Percentiles rank a stretch among this genome's conserved stretches.
These are phyloP conservation scores for Dentipellis fragilis DNA, from an alignment of 768 basidiomycete species.

Conservation along the genomic window DNA sequence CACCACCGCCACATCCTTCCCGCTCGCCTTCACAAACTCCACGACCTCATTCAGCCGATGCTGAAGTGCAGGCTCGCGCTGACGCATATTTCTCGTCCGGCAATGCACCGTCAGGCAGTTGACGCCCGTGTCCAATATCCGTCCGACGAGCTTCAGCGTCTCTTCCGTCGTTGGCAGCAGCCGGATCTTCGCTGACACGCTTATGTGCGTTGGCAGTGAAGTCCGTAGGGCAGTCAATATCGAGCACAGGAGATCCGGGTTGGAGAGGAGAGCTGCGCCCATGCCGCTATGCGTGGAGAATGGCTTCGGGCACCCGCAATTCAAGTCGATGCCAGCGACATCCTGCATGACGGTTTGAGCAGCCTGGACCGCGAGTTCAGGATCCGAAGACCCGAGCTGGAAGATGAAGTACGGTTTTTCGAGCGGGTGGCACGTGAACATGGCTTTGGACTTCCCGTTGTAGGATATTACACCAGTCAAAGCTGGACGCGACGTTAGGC, in stretches of 20 bases:
- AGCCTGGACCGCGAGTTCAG: slow-evolving; percentile 85
- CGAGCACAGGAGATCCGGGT: slow-evolving; percentile 82
- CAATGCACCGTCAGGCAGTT: slow-evolving; percentile 91
- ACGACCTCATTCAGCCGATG: slow-evolving; percentile 79
- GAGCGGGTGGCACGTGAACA: slow-evolving; percentile 88
- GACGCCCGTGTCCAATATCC: slow-evolving; percentile 82
- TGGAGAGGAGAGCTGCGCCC: slow-evolving; percentile 92
- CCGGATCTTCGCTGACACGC: slow-evolving; percentile 92
- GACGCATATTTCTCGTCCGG: slow-evolving; percentile 86
- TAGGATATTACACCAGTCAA: slow-evolving; percentile 81
- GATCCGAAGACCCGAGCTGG: slow-evolving; percentile 88
- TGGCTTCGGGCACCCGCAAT: slow-evolving; percentile 95
- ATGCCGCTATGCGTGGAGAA: slow-evolving; percentile 92
- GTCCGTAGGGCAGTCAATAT: slow-evolving; percentile 74
- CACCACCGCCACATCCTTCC: slow-evolving; percentile 75
- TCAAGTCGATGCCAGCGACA: slow-evolving; percentile 90
- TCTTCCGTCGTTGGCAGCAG: slow-evolving; percentile 79
- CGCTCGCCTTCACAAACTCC: slow-evolving; percentile 66
- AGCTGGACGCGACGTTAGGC: slow-evolving; percentile 33
- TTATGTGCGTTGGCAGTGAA: slow-evolving; percentile 65
- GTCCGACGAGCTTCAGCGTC: slow-evolving; percentile 81
- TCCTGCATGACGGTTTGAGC: slow-evolving; percentile 81
- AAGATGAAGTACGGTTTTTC: slow-evolving; percentile 93
- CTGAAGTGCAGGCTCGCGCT: slow-evolving; percentile 67
- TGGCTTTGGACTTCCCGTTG: slow-evolving; percentile 71